Base-by-base conservation (phyloP, 768 basidiomycete genomes). In the Coprinopsis sp. region DNA sequence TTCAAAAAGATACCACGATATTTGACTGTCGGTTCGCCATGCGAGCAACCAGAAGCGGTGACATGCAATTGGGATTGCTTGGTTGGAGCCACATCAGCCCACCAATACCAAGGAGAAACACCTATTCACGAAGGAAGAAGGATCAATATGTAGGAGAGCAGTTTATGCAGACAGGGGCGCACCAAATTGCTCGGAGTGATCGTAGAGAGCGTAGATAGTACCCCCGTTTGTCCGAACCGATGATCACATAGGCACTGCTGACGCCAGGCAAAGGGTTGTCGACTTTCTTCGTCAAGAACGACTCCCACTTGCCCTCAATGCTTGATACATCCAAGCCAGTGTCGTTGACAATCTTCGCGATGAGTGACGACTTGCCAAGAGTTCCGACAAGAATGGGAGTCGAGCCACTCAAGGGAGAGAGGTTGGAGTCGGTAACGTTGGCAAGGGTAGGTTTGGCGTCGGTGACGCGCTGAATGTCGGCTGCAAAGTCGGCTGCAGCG, bases 1-100 rank as follows among this genome's bases (percentile, higher is more conserved):
- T 88, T 88, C 51, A 88, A 63, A 68, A 88, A 83, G 33, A 86
- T 76, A 12, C 79, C 85, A 27, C 84, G 76, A 54, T 82, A 86
- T 57, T 84, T 79, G 47, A 87, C 81, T 6, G 77, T 78, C 2
- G 85, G 84, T 13, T 70, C 56, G 33, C 81, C 84, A 62, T 85
- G 82, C 5, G 71, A 63, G 58, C 74, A 76, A 14, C 74, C 74
- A 27, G 54, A 55, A 21, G 67, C 51, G 1, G 70, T 52, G 11
- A 79, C 72, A 51, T 73, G 78, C 21, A 87, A 50, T 28, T 75
- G 60, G 10, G 67, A 58, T 28, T 81, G 72, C 25, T 68, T 65
- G 13, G 73, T 74, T 1, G 74, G 69, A 6, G 81, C 81, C n/a
- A 84, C 84, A 59, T 88, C 84, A n/a, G 84, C 81, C 84, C 84